A percentile compares a stretch with the other conserved stretches of the same genome.
These are phyloP conservation scores for Thalassiosira ordinaria DNA, from an alignment of 352 stramenopile genomes.

Conservation along the genomic window DNA sequence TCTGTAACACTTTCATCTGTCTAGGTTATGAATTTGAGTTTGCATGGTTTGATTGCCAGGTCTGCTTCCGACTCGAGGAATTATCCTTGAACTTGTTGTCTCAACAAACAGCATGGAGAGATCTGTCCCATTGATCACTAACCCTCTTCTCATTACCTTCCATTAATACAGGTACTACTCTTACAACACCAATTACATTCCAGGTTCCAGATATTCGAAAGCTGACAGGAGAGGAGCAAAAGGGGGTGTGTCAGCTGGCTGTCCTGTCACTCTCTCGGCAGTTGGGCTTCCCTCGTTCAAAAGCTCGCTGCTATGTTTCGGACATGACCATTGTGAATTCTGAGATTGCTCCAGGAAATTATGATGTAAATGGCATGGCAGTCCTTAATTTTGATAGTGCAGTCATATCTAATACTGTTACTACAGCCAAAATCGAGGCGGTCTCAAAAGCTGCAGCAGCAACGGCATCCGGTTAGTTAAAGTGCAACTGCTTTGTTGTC, in stretches of 20 bases:
- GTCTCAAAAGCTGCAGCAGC: conserved; percentile 27
- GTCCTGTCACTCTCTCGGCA: not conserved
- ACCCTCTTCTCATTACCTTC: not conserved
- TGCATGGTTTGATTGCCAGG: too few relatives aligned
- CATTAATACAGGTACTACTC: not conserved
- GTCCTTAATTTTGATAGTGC: conserved; percentile 51
- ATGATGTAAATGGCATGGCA: conserved; percentile 36
- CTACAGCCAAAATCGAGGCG: conserved; percentile 7
- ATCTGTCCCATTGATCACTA: not conserved
- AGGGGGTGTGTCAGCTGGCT: not conserved
- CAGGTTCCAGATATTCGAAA: not conserved
- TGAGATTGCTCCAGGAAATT: conserved; percentile 33
- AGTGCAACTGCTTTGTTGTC: not conserved
- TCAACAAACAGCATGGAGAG: not conserved
- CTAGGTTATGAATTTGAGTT: too few relatives aligned
- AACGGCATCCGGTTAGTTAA: conserved; percentile 35
- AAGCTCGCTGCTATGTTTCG: conserved; percentile 3
- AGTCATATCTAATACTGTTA: not conserved
- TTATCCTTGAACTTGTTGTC: too few relatives aligned
- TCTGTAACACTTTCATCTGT: too few relatives aligned
- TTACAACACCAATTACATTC: not conserved
- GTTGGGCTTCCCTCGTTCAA: not conserved
- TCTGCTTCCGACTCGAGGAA: too few relatives aligned
- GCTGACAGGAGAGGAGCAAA: conserved; percentile 10
- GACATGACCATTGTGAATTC: conserved; percentile 14